A percentile compares a stretch with the other conserved stretches of the same genome.
Conservation (phyloP, 2,329 filamentous ascomycete genomes). For the Exophiala lecanii-corni region DNA sequence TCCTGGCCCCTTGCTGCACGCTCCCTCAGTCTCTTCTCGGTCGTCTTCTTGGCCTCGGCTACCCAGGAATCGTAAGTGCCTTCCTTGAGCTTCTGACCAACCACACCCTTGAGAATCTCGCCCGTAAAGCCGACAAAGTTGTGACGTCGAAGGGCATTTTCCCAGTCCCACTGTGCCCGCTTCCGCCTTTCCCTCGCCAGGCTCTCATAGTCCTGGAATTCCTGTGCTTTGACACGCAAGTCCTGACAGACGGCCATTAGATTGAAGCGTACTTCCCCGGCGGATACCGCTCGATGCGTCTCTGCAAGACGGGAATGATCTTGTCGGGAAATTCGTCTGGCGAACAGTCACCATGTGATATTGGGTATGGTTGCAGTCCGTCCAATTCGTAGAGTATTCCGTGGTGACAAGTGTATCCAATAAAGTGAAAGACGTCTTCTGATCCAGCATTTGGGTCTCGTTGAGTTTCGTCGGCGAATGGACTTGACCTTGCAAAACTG, state of each 20-base stretch:
- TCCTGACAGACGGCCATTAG: conserved; percentile 88
- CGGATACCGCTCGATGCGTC: conserved; percentile 79
- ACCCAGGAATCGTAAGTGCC: conserved; percentile 76
- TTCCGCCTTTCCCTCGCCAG: conserved; percentile 77
- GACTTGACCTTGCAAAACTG: conserved; percentile 79
- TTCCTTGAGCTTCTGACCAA: conserved; percentile 65
- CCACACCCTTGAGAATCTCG: conserved; percentile 82
- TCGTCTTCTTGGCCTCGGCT: conserved; percentile 56
- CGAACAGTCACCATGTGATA: conserved; percentile 74
- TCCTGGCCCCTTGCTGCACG: conserved; percentile 18
- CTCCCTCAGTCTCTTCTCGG: conserved; percentile 37
- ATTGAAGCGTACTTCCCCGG: conserved; percentile 89
- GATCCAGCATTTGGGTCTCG: conserved; percentile 63
- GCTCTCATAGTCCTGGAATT: conserved; percentile 76
- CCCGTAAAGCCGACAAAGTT: conserved; percentile 97
- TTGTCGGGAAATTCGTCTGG: conserved; percentile 68
- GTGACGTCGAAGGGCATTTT: conserved; percentile 85
- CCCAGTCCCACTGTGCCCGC: conserved; percentile 82
- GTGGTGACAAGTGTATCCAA: conserved; percentile 82
- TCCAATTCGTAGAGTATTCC: conserved; percentile 88
- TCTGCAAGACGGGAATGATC: conserved; percentile 81
- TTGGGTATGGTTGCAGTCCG: conserved; percentile 87
- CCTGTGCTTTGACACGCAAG: conserved; percentile 67
- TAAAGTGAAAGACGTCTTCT: conserved; percentile 95
- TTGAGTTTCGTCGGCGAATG: conserved; percentile 88